phyloP scores from a whole-genome alignment of 1,284 basidiomycete genomes.

The Boletus hoseneyae region DNA sequence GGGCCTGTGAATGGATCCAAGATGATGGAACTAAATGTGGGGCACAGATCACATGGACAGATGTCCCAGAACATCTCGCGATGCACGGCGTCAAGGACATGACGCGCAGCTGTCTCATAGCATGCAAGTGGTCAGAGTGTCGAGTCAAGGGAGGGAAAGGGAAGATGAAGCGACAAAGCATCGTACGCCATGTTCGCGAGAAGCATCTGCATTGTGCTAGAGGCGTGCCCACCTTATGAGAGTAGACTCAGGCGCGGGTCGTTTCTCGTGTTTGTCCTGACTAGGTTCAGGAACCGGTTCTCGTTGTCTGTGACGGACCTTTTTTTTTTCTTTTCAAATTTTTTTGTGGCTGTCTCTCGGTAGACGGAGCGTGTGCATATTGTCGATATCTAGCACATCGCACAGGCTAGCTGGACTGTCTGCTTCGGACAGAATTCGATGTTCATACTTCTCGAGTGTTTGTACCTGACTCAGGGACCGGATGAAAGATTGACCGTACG shows the following conservation, averaged over 20 bases:
- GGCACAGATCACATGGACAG: neutral
- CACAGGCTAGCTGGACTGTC: too few relatives aligned
- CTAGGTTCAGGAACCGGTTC: too few relatives aligned
- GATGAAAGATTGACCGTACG: too few relatives aligned
- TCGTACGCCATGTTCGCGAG: conserved; percentile 23
- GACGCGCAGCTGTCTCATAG: fast-evolving
- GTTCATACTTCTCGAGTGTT: neutral
- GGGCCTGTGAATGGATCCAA: conserved; percentile 9
- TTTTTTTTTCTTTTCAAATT: too few relatives aligned
- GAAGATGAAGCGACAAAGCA: conserved; percentile 17
- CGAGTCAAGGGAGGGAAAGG: neutral
- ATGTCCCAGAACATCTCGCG: conserved; percentile 12
- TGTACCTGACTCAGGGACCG: too few relatives aligned
- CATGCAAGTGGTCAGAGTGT: conserved; percentile 21
- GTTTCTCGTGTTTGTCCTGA: neutral
- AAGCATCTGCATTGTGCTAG: conserved; percentile 11
- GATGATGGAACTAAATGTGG: conserved; percentile 7
- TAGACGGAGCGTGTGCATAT: neutral
- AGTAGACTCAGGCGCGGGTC: neutral
- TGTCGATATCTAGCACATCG: neutral
- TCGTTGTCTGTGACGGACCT: too few relatives aligned
- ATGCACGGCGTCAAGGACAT: conserved; percentile 9
- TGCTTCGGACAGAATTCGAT: neutral
- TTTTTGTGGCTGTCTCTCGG: too few relatives aligned
- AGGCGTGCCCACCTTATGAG: conserved; percentile 4